phyloP scores from a whole-genome alignment of 169 alveolate genomes.

The Fabrea salina region DNA sequence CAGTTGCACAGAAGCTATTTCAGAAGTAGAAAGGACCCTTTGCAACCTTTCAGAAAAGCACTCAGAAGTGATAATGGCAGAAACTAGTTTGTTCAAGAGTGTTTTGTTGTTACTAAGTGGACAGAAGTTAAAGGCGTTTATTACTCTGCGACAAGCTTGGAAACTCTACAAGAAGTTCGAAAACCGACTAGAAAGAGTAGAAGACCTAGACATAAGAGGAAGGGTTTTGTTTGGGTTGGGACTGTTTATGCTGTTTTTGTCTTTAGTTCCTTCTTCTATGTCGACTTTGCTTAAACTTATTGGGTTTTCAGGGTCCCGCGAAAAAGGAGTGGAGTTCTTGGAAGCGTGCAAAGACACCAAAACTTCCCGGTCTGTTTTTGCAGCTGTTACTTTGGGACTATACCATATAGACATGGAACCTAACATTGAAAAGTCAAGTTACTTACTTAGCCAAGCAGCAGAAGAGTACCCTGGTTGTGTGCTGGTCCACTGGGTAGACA shows the following conservation, averaged over 20 bases:
- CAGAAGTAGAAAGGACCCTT: neutral
- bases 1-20: neutral
- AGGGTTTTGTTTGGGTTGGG: constrained; percentile 52
- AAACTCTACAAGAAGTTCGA: constrained; percentile 44
- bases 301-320: constrained; percentile 47
- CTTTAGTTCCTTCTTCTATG: constrained; percentile 39
- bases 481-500: constrained; percentile 45
- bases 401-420: constrained; percentile 54
- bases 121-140: constrained; percentile 46
- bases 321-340: constrained; percentile 34
- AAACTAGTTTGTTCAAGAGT: constrained; percentile 38
- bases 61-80: constrained; percentile 36
- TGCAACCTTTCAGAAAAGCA: neutral
- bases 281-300: constrained; percentile 38
- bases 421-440: constrained; percentile 31
- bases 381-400: constrained; percentile 37
- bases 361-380: constrained; percentile 36
- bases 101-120: constrained; percentile 43
- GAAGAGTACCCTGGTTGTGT: constrained; percentile 47
- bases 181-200: neutral
- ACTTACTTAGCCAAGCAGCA: neutral
- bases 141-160: constrained; percentile 43
- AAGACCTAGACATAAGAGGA: constrained; percentile 35
- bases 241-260: constrained; percentile 37
- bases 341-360: constrained; percentile 22